These are phyloP conservation scores for Kurtzmaniella fragi DNA, from an alignment of 805 yeast species.

Conservation along the genomic window DNA sequence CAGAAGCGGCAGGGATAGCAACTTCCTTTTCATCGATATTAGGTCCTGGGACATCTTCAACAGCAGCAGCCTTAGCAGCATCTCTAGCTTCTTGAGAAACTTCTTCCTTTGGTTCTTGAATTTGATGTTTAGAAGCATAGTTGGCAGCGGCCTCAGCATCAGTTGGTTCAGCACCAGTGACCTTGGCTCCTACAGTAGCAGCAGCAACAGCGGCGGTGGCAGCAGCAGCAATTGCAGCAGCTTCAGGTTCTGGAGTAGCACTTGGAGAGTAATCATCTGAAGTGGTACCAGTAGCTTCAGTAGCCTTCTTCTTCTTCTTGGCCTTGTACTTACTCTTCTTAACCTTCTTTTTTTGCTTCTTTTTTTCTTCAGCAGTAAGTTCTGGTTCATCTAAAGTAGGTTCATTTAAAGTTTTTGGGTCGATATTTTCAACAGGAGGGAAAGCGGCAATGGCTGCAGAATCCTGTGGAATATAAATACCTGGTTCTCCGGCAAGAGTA, in stretches of 20 bases:
- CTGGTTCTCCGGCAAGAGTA: conserved; percentile 62
- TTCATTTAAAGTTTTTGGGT: conserved; percentile 47
- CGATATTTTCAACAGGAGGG: conserved; percentile 47
- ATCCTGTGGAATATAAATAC: conserved; percentile 60
- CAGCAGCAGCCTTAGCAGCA: neutral
- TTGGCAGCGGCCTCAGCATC: conserved; percentile 11
- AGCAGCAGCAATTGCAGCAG: conserved; percentile 7
- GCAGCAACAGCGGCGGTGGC: conserved; percentile 7
- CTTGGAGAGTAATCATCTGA: conserved; percentile 5
- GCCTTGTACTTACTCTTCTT: conserved; percentile 39
- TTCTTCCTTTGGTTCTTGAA: neutral
- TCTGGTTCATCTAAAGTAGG: conserved; percentile 13
- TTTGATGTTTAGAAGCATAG: conserved; percentile 1
- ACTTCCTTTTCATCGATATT: no score
- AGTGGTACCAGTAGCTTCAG: conserved; percentile 6
- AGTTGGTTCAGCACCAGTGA: conserved; percentile 12
- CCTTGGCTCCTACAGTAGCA: conserved; percentile 14
- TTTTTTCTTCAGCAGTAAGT: conserved; percentile 29
- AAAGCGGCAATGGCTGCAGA: conserved; percentile 66
- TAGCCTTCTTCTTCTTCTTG: conserved; percentile 32
- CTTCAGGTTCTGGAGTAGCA: conserved; percentile 7
- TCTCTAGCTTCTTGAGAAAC: neutral
- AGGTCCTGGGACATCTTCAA: conserved; percentile 4
- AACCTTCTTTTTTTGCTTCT: conserved; percentile 40
- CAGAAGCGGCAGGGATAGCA: no score